Evolutionary conservation across 257 asterid species (phyloP), one percentile per base, ranked within the genome.

Genomic region (Handroanthus guayacan): DNA sequence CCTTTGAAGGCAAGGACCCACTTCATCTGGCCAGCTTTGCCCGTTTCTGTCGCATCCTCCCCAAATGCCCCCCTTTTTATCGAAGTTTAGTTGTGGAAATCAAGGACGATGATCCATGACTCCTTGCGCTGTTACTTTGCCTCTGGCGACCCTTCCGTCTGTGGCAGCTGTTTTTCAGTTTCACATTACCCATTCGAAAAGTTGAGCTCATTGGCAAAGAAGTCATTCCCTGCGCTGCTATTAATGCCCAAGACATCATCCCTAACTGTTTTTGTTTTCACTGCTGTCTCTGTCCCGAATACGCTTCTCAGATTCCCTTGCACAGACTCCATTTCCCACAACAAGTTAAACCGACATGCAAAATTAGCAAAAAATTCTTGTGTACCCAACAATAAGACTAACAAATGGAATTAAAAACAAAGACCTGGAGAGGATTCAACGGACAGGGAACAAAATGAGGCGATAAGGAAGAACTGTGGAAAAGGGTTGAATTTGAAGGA

Each of bases 191-290:
- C 96, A 54, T 87, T 89, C 0, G 97, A 89, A 12, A 95, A 89
- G 76, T 95, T 98, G 20, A 95, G 88, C 84, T 89, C 91, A 79
- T 95, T 96, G 16, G 92, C 95, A 13, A 83, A 89, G 54, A 92
- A 82, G 71, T 94, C 97, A 3, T 83, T 95, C 17, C 83, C 90
- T 6, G 41, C 82, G 12, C 18, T 75, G 57, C 44, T 82, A 5
- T 62, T 61, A 9, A 13, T 72, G 3, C 55, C 76, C 60, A 34
- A 52, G 0, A 50, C 9, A 16, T 89, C 96, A 10, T 75, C 84
- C 13, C 39, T 20, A 36, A 57, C 12, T 25, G 51, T 50, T 67
- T 57, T 38, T 34, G 74, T 60, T 69, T 67, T 74, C 76, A 25
- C 67, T 9, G 78, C 57, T 69, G 72, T 43, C 75, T 84, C 86